Percentiles rank a stretch among this genome's conserved stretches.
phyloP scores from a whole-genome alignment of 805 yeast genomes.

The Geotrichum ghanense region DNA sequence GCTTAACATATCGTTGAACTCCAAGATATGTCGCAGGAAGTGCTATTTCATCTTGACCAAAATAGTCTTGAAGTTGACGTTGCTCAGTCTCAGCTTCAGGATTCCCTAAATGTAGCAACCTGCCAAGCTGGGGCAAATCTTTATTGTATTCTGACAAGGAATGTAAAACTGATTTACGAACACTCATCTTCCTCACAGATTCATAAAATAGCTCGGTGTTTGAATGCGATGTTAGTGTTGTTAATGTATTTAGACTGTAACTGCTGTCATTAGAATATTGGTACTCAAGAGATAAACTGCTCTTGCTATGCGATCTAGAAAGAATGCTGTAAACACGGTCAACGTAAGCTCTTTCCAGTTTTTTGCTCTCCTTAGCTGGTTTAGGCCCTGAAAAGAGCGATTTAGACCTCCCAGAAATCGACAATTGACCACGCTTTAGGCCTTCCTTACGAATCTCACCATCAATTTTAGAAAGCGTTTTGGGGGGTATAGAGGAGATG shows the following conservation, averaged over 20 bases:
- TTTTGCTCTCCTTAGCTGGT: background rate
- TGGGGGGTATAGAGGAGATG: background rate
- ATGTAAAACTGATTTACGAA: background rate
- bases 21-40: background rate
- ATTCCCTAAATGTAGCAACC: background rate
- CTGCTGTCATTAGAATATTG: background rate
- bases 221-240: background rate
- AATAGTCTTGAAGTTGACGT: background rate
- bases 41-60: background rate
- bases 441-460: background rate
- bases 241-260: background rate
- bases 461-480: background rate
- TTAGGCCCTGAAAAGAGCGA: background rate
- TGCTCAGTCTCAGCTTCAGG: slow-evolving; percentile 1
- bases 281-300: background rate
- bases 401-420: background rate
- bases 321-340: background rate
- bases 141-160: background rate
- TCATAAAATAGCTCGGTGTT: background rate
- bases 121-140: background rate
- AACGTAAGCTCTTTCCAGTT: background rate
- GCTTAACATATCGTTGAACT: background rate
- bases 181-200: background rate
- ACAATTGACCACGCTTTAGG: background rate
- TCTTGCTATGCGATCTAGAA: background rate